These are phyloP conservation scores for Paecilomyces fulvus DNA, from an alignment of 2,329 filamentous ascomycete species.

Conservation along the genomic window DNA sequence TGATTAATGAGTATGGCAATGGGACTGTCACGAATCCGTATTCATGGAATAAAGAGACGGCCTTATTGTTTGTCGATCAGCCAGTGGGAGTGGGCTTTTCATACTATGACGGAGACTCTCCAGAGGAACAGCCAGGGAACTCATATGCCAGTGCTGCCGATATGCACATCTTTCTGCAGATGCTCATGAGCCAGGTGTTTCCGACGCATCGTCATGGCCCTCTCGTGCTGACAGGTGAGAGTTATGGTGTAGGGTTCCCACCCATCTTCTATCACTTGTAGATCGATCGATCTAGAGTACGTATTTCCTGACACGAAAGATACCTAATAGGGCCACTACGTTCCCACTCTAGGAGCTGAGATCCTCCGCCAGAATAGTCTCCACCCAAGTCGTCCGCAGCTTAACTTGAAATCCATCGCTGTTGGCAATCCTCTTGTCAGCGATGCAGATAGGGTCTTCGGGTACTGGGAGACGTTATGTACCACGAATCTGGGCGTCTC, in stretches of 20 bases:
- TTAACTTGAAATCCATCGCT: conserved; percentile 35
- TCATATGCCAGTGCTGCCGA: conserved; percentile 38
- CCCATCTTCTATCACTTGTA: neutral
- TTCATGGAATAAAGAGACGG: conserved; percentile 7
- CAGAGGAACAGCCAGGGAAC: conserved; percentile 16
- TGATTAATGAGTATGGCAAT: conserved; percentile 30
- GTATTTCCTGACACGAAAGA: conserved; percentile 2
- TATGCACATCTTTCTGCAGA: conserved; percentile 40
- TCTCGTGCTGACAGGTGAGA: conserved; percentile 41
- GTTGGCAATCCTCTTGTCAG: conserved; percentile 38
- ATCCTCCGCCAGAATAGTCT: conserved; percentile 36
- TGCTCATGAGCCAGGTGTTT: conserved; percentile 38
- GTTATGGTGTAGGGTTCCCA: conserved; percentile 32
- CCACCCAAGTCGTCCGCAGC: conserved; percentile 30
- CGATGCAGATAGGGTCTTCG: conserved; percentile 28
- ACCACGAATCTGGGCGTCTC: conserved; percentile 35
- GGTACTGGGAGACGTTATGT: conserved; percentile 39
- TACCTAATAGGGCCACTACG: conserved; percentile 37
- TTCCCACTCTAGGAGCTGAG: conserved; percentile 35
- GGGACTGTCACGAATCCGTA: conserved; percentile 20
- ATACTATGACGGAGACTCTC: conserved; percentile 17
- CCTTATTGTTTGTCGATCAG: conserved; percentile 30
- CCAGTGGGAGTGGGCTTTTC: conserved; percentile 32
- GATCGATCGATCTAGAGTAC: neutral
- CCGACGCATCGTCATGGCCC: conserved; percentile 31